Percentiles rank a stretch among this genome's conserved stretches.
phyloP scores from a whole-genome alignment of 331 rosid species.

The Stylosanthes scabra region DNA sequence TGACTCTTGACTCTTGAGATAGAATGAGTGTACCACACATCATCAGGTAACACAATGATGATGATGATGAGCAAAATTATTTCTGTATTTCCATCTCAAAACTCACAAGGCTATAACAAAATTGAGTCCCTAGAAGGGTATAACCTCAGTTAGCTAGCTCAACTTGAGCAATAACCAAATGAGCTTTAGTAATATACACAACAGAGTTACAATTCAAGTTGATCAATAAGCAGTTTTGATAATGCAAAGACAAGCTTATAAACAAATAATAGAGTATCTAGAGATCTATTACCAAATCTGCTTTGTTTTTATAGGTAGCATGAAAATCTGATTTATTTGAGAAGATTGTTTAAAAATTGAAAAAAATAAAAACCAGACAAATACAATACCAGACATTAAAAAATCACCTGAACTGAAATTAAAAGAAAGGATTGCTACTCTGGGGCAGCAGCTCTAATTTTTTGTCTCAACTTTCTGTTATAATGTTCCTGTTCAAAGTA shows the following conservation, averaged over 20 bases:
- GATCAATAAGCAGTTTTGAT: background rate
- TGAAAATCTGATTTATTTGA: slow-evolving; percentile 7
- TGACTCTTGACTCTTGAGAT: background rate
- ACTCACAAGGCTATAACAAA: background rate
- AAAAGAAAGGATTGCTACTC: slow-evolving; percentile 48
- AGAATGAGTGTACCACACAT: background rate
- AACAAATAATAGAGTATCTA: background rate
- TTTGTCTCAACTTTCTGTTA: slow-evolving; percentile 75
- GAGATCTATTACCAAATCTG: background rate
- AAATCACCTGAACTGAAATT: slow-evolving; percentile 53
- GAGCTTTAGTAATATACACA: background rate
- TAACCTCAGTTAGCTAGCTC: background rate
- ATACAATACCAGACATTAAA: slow-evolving; percentile 9
- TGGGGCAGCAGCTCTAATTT: slow-evolving; percentile 57
- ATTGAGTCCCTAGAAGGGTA: slow-evolving; percentile 2
- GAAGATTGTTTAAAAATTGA: slow-evolving; percentile 17
- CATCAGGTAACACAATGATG: too few species aligned
- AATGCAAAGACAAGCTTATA: background rate
- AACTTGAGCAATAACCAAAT: background rate
- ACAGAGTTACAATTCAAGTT: background rate
- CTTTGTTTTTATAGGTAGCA: slow-evolving; percentile 2
- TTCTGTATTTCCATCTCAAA: too few species aligned
- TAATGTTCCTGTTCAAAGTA: slow-evolving; percentile 67
- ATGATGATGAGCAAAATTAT: too few species aligned
- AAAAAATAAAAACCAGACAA: slow-evolving; percentile 21